Conservation (phyloP, 1,284 basidiomycete genomes). For the Ceratorhiza oryzae-sativae region DNA sequence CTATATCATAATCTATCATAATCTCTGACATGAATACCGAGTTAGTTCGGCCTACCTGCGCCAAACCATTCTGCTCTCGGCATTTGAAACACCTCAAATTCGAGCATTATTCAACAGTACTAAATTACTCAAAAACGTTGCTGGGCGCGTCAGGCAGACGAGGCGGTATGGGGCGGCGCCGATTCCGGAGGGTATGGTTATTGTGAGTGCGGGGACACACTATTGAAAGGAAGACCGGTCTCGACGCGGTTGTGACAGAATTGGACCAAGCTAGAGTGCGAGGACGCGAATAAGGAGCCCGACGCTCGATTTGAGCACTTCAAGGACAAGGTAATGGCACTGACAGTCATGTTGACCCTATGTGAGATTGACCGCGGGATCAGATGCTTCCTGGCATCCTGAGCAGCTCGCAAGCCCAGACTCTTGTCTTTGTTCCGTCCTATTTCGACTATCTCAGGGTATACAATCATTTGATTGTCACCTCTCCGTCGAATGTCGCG, state of each 20-base stretch:
- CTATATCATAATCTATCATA: background rate
- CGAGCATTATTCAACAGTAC: conserved; percentile 76
- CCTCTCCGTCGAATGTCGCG: conserved; percentile 72
- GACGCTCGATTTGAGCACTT: conserved; percentile 90
- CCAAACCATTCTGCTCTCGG: conserved; percentile 88
- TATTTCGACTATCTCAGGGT: conserved; percentile 97
- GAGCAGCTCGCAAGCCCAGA: conserved; percentile 88
- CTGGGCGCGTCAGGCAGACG: conserved; percentile 80
- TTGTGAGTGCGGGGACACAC: conserved; percentile 57
- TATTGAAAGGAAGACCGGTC: conserved; percentile 11
- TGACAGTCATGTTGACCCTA: too few relatives aligned
- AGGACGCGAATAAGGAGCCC: conserved; percentile 77
- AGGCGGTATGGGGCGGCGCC: conserved; percentile 72
- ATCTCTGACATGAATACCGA: too few relatives aligned
- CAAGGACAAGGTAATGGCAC: conserved; percentile 76
- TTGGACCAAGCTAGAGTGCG: conserved; percentile 78
- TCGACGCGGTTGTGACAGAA: conserved; percentile 55
- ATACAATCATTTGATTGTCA: conserved; percentile 83
- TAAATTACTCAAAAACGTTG: conserved; percentile 73
- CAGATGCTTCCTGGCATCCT: conserved; percentile 81
- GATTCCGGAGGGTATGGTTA: conserved; percentile 80
- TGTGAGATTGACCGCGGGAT: too few relatives aligned
- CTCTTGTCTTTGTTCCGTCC: conserved; percentile 89
- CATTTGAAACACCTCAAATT: conserved; percentile 90
- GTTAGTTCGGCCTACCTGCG: conserved; percentile 82